Evolutionary conservation across 2,329 filamentous ascomycete species (phyloP), one percentile per base, ranked within the genome.

Genomic region (Tolypocladium inflatum): DNA sequence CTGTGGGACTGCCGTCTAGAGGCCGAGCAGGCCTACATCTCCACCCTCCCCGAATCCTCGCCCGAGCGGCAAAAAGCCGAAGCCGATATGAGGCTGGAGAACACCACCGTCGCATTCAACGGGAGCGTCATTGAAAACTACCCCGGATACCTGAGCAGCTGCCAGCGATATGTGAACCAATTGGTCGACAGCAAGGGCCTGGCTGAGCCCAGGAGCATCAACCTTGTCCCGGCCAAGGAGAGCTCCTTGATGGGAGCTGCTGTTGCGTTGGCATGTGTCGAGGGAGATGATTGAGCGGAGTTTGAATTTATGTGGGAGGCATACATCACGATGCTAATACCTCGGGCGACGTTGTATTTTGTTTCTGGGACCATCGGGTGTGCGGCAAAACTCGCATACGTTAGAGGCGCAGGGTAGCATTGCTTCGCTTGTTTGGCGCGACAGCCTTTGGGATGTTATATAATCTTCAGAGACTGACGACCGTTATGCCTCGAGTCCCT

Each of bases 71-170:
- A 67, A 11, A 78, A 80, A 41, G 74, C 81, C 0, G 82, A 85
- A 63, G 73, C 73, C 19, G 83, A 84, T 61, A 74, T 74, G 2
- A 70, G 74, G 50, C 67, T 80, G 9, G 67, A 68, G 39, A 73
- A 74, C 58, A 85, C 82, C 3, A 79, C 82, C 2, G 83, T 93
- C n/a, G 87, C 87, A 4, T 92, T 87, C 72, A 91, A 90, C 67
- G 89, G 89, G 51, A 88, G 86, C 35, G 88, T 93, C 55, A 85
- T 92, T 55, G 88, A 92, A 71, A 86, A 87, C 64, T 93, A 92
- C 67, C 88, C 89, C 0, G 75, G 77, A 9, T 93, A 91, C 70
- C 76, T 81, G 26, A 72, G 71, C 38, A 78, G 74, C 48, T 86
- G 85, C 65, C 88, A 92, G 69, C 68, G 68, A 7, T 84, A 85